These are phyloP conservation scores for Cladophialophora psammophila DNA, from an alignment of 2,329 filamentous ascomycete genomes.

Conservation along the genomic window DNA sequence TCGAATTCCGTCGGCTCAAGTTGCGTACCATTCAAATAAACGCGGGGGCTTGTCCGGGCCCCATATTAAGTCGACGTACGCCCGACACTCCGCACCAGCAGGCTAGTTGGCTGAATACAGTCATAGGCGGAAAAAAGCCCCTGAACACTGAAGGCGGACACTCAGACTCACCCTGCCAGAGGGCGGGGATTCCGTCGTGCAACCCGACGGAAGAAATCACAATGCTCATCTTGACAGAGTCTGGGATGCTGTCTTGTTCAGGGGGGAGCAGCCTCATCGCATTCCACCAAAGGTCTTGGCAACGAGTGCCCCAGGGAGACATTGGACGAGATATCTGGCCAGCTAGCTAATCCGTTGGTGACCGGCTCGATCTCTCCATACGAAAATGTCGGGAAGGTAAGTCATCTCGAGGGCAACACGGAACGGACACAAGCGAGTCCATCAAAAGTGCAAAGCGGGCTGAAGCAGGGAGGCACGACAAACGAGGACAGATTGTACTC, in stretches of 20 bases:
- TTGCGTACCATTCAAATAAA: neutral
- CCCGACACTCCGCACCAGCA: neutral
- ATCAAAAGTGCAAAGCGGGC: too few species aligned
- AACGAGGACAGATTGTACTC: too few species aligned
- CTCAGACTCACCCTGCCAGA: neutral
- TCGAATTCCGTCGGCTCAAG: constrained; percentile 2
- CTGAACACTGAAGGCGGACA: neutral
- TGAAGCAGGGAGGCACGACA: too few species aligned
- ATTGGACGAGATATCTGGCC: neutral
- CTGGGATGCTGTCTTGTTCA: neutral
- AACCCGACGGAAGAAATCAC: neutral
- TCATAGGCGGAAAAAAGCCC: neutral
- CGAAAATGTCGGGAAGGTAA: too few species aligned
- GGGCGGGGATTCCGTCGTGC: neutral
- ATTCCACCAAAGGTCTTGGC: neutral
- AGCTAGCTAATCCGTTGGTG: neutral
- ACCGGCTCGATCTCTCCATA: too few species aligned
- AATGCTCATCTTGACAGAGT: neutral
- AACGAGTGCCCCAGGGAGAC: neutral
- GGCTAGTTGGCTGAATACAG: neutral
- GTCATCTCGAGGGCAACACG: too few species aligned
- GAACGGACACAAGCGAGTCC: too few species aligned
- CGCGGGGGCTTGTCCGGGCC: neutral
- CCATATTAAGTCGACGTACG: neutral
- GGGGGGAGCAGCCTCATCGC: neutral